Conservation (phyloP, 768 basidiomycete genomes). For the Russula brevipes region DNA sequence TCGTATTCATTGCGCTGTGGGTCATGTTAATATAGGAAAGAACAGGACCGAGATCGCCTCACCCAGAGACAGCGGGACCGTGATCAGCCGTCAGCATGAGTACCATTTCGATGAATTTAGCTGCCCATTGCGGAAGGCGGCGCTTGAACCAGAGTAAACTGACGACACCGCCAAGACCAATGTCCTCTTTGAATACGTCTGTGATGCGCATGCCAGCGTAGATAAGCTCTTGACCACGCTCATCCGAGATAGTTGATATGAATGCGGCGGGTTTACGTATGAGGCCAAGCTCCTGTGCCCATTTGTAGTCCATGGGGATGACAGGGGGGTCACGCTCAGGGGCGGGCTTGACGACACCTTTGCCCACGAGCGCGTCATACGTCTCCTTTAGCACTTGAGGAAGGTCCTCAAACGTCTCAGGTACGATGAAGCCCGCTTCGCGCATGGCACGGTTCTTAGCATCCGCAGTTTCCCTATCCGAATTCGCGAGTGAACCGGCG, state of each 20-base stretch:
- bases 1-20: slow-evolving; percentile 92
- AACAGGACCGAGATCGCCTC: slow-evolving; percentile 9
- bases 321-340: slow-evolving; percentile 84
- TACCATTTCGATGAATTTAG: slow-evolving; percentile 99
- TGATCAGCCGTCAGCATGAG: slow-evolving; percentile 99
- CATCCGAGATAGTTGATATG: slow-evolving; percentile 99
- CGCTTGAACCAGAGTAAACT: slow-evolving; percentile 98
- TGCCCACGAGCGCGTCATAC: slow-evolving; percentile 73
- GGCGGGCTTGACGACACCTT: slow-evolving; percentile 63
- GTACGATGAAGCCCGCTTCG: slow-evolving; percentile 92
- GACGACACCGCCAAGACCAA: slow-evolving; percentile 96
- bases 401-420: slow-evolving; percentile 95
- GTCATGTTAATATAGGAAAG: slow-evolving; percentile 7
- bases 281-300: slow-evolving; percentile 97
- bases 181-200: slow-evolving; percentile 96
- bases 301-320: slow-evolving; percentile 99
- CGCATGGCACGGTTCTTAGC: slow-evolving; percentile 97
- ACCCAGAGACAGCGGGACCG: slow-evolving; percentile 91
- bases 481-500: slow-evolving; percentile 97
- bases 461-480: slow-evolving; percentile 94
- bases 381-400: slow-evolving; percentile 79
- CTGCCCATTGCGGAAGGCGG: slow-evolving; percentile 83
- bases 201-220: slow-evolving; percentile 99
- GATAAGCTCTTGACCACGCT: slow-evolving; percentile 96
- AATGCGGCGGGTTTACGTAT: slow-evolving; percentile 98